Evolutionary conservation across 2,329 filamentous ascomycete species (phyloP).

Genomic region (Monosporascus sp.): DNA sequence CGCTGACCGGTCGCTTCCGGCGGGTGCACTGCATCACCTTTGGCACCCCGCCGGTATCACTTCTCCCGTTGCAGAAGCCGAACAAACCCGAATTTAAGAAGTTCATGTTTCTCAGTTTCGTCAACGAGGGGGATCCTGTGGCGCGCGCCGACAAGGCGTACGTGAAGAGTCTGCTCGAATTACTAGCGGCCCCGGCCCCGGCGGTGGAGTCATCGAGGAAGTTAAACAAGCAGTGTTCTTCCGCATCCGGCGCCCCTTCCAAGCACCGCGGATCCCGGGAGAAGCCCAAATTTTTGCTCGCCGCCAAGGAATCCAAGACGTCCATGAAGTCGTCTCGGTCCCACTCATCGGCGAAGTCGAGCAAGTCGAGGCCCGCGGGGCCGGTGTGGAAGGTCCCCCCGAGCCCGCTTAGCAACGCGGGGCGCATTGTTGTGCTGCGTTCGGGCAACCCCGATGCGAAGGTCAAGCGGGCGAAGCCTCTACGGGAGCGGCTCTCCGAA

Average conservation of each 20-base stretch:
- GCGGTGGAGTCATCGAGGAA: slow-evolving; percentile 5
- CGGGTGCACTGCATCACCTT: slow-evolving; percentile 82
- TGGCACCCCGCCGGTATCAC: slow-evolving; percentile 73
- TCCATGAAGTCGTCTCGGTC: slow-evolving; percentile 17
- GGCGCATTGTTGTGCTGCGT: slow-evolving; percentile 62
- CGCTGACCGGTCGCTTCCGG: slow-evolving; percentile 66
- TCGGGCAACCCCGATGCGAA: slow-evolving; percentile 36
- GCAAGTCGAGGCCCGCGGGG: slow-evolving; percentile 17
- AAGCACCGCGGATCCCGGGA: slow-evolving; percentile 18
- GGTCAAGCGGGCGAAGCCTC: slow-evolving; percentile 40
- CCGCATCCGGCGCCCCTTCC: slow-evolving; percentile 6
- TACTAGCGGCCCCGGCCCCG: slow-evolving; percentile 61
- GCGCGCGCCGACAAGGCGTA: slow-evolving; percentile 72
- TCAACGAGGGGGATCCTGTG: slow-evolving; percentile 85
- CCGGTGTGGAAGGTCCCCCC: slow-evolving; percentile 62
- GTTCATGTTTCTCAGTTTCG: slow-evolving; percentile 71
- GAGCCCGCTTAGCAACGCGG: slow-evolving; percentile 64
- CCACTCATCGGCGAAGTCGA: slow-evolving; percentile 11
- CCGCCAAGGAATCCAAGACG: slow-evolving; percentile 19
- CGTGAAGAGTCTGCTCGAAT: slow-evolving; percentile 64
- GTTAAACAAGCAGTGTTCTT: slow-evolving; percentile 3
- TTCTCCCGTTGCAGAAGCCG: slow-evolving; percentile 63
- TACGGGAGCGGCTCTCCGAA: slow-evolving; percentile 47
- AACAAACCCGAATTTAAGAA: slow-evolving; percentile 46
- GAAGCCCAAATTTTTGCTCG: slow-evolving; percentile 22